A percentile compares a stretch with the other conserved stretches of the same genome.
These are phyloP conservation scores for Halteria grandinella DNA, from an alignment of 73 alveolate genomes.

Conservation along the genomic window DNA sequence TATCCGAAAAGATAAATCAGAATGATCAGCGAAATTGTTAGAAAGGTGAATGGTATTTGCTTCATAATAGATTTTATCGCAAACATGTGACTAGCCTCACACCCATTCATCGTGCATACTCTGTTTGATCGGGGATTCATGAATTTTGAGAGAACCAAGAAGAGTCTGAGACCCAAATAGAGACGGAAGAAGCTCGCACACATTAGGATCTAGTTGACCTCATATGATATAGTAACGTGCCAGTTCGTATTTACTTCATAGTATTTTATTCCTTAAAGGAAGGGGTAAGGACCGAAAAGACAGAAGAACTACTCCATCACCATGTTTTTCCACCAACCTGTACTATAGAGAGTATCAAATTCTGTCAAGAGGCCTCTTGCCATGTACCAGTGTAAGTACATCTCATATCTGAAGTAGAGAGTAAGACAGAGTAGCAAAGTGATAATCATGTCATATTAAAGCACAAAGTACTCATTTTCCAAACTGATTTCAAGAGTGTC, in stretches of 20 bases:
- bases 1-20: constrained; percentile 35
- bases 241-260: constrained; percentile 34
- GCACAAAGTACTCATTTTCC: neutral
- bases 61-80: constrained; percentile 63
- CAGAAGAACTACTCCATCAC: constrained; percentile 15
- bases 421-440: neutral
- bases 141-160: neutral
- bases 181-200: constrained; percentile 12
- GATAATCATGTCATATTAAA: neutral
- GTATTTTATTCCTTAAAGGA: constrained; percentile 31
- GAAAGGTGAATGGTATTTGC: constrained; percentile 50
- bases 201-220: constrained; percentile 29
- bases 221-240: constrained; percentile 31
- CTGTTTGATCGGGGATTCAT: constrained; percentile 52
- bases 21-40: constrained; percentile 17
- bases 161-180: constrained; percentile 30
- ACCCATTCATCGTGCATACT: constrained; percentile 66
- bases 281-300: constrained; percentile 50
- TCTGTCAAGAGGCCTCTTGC: neutral
- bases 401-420: constrained; percentile 32
- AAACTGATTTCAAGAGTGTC: neutral
- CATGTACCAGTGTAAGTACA: neutral
- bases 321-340: constrained; percentile 56
- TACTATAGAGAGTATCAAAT: constrained; percentile 42
- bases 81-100: constrained; percentile 58